Evolutionary conservation across 345 rosid species (phyloP).

Genomic region (Euphorbia tirucalli): DNA sequence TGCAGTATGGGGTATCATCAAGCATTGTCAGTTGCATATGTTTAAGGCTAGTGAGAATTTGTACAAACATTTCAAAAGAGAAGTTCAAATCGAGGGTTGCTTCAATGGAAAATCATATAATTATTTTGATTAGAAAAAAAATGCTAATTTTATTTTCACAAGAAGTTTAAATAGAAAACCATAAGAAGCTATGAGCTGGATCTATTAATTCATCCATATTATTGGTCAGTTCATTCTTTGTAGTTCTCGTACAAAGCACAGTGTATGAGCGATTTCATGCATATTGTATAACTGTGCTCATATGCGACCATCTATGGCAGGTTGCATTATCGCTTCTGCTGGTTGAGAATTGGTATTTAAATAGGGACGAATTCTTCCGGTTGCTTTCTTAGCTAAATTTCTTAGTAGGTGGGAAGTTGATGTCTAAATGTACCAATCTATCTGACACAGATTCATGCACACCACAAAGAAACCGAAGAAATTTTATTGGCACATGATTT

Average conservation of each 20-base stretch:
- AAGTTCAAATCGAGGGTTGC: constrained; percentile 10
- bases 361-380: neutral
- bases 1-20: constrained; percentile 16
- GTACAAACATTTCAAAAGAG: constrained; percentile 10
- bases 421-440: too few species aligned
- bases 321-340: neutral
- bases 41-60: constrained; percentile 12
- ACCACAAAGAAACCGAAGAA: neutral
- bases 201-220: neutral
- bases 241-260: neutral
- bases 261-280: neutral
- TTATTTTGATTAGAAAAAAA: neutral
- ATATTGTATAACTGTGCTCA: neutral
- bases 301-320: neutral
- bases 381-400: neutral
- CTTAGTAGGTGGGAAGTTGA: neutral
- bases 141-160: neutral
- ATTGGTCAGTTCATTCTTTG: neutral
- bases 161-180: neutral
- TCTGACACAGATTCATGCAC: neutral
- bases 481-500: neutral
- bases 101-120: neutral
- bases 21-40: constrained; percentile 1
- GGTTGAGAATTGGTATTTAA: neutral
- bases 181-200: neutral